Evolutionary conservation across 768 basidiomycete species (phyloP).

Genomic region (Asterophora parasitica): DNA sequence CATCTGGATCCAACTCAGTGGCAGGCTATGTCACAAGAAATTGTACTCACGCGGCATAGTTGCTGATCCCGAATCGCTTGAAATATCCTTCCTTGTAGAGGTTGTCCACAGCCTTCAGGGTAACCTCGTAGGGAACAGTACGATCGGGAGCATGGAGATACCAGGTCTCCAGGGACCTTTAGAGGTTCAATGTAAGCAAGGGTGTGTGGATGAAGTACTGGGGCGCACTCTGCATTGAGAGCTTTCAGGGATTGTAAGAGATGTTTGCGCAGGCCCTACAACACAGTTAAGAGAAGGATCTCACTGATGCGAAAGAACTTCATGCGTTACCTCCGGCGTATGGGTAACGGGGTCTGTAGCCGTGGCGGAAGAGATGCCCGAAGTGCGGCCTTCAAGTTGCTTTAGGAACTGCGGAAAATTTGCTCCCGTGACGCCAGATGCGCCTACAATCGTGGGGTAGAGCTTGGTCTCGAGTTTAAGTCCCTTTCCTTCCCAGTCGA

Average conservation of each 20-base stretch:
- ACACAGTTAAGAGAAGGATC: neutral
- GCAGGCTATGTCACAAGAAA: neutral
- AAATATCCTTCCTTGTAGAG: conserved; percentile 55
- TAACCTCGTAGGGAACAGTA: conserved; percentile 51
- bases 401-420: neutral
- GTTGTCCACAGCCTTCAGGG: conserved; percentile 47
- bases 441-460: conserved; percentile 32
- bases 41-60: conserved; percentile 43
- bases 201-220: neutral
- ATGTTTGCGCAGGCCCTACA: conserved; percentile 39
- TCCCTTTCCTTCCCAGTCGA: conserved; percentile 44
- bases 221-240: conserved; percentile 41
- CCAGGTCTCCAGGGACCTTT: conserved; percentile 43
- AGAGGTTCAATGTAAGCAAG: conserved; percentile 16
- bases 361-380: neutral
- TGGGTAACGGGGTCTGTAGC: conserved; percentile 21
- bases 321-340: conserved; percentile 24
- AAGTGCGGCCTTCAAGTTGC: neutral
- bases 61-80: conserved; percentile 60
- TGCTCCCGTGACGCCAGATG: neutral
- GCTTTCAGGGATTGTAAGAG: conserved; percentile 42
- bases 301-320: too few species aligned
- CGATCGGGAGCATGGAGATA: conserved; percentile 62
- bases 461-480: conserved; percentile 59
- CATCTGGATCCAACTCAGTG: conserved; percentile 27